Conservation (phyloP, 2,329 filamentous ascomycete genomes). For the Lecanoromycetidae sp. region DNA sequence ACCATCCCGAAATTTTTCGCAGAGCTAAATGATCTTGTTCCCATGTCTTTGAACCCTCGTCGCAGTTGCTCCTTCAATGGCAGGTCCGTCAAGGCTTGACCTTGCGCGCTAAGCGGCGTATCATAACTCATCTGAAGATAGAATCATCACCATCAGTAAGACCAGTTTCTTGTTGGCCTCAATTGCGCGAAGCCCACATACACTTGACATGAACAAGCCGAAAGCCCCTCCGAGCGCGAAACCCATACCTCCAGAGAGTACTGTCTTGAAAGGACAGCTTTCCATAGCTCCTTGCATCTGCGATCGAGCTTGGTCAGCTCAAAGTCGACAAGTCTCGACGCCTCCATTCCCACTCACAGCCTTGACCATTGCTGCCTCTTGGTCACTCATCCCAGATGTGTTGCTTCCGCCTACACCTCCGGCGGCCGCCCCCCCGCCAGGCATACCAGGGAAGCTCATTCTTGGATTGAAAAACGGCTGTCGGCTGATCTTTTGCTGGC, state of each 20-base stretch:
- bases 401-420: conserved; percentile 18
- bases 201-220: conserved; percentile 94
- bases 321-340: not conserved
- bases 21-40: conserved; percentile 62
- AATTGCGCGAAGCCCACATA: conserved; percentile 36
- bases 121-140: conserved; percentile 83
- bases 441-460: conserved; percentile 18
- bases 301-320: conserved; percentile 1
- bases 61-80: conserved; percentile 75
- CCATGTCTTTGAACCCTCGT: conserved; percentile 90
- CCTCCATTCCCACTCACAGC: conserved; percentile 24
- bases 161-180: not conserved
- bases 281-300: conserved; percentile 81
- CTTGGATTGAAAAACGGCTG: no score
- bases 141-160: not conserved
- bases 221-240: conserved; percentile 91
- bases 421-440: conserved; percentile 22
- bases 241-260: conserved; percentile 82
- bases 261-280: conserved; percentile 78
- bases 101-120: conserved; percentile 59
- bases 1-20: conserved; percentile 95
- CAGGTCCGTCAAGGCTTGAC: conserved; percentile 48
- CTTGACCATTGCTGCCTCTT: conserved; percentile 38
- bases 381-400: conserved; percentile 33
- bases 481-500: no score